A percentile compares a stretch with the other conserved stretches of the same genome.
Conservation (phyloP, 2,329 filamentous ascomycete species). For the Venturia aucupariae region DNA sequence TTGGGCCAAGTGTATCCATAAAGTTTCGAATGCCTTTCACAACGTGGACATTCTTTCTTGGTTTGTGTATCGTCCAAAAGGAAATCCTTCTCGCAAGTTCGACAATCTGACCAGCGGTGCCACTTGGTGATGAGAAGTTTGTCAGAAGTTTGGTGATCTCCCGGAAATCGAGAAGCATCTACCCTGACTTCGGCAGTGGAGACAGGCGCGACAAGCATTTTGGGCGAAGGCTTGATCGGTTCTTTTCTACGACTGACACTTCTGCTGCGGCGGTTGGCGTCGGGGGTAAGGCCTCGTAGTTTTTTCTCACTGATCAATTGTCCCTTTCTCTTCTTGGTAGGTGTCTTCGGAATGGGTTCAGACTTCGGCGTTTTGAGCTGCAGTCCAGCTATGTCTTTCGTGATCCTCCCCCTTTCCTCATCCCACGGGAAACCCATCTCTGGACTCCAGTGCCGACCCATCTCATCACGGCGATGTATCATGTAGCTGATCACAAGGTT, state of each 20-base stretch:
- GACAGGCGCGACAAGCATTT: slow-evolving; percentile 8
- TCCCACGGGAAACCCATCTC: background rate
- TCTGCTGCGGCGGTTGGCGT: background rate
- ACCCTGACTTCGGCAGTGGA: slow-evolving; percentile 7
- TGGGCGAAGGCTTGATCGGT: background rate
- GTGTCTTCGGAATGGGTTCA: background rate
- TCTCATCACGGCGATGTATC: background rate
- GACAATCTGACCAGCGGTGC: slow-evolving; percentile 80
- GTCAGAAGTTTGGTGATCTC: slow-evolving; percentile 68
- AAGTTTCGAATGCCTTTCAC: slow-evolving; percentile 88
- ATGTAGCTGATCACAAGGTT: background rate
- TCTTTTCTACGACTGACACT: background rate
- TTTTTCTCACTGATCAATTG: background rate
- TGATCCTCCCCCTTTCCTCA: background rate
- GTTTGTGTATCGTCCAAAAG: slow-evolving; percentile 82
- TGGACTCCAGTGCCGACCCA: background rate
- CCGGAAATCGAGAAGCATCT: slow-evolving; percentile 26
- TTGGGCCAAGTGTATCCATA: slow-evolving; percentile 97
- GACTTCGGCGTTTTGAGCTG: background rate
- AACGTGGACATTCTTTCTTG: slow-evolving; percentile 76
- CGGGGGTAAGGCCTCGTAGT: background rate
- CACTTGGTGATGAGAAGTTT: slow-evolving; percentile 67
- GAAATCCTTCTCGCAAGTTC: slow-evolving; percentile 71
- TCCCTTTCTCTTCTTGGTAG: background rate
- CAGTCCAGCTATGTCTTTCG: background rate